Evolutionary conservation across 1,284 basidiomycete species (phyloP).

Genomic region (Pulveroboletus sp.): DNA sequence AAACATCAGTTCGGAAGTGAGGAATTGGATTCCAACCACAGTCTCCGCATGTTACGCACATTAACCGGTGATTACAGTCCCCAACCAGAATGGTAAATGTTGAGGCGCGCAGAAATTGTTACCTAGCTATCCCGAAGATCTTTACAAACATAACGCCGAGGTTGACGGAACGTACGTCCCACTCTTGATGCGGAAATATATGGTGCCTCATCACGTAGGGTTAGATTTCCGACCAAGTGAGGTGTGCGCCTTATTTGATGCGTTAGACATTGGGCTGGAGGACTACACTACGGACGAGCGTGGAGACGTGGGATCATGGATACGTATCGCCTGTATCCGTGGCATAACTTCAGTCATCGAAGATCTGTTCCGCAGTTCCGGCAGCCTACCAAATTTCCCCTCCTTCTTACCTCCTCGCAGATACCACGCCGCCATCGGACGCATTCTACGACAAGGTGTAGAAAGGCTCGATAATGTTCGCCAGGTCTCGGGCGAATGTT

Average conservation of each 20-base stretch:
- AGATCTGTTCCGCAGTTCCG: slow-evolving; percentile 48
- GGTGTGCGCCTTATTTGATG: slow-evolving; percentile 49
- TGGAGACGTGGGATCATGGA: slow-evolving; percentile 98
- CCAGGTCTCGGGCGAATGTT: slow-evolving; percentile 69
- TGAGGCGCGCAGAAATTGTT: slow-evolving; percentile 73
- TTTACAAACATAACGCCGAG: slow-evolving; percentile 48
- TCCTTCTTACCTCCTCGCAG: slow-evolving; percentile 60
- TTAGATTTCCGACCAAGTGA: slow-evolving; percentile 51
- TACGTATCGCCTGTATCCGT: slow-evolving; percentile 75
- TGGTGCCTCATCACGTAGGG: slow-evolving; percentile 9
- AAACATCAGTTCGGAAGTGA: slow-evolving; percentile 57
- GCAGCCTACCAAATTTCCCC: slow-evolving; percentile 44
- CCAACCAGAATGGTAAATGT: slow-evolving; percentile 49
- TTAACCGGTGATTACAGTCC: slow-evolving; percentile 41
- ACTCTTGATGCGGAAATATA: slow-evolving; percentile 14
- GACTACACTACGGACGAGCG: slow-evolving; percentile 95
- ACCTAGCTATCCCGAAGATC: slow-evolving; percentile 62
- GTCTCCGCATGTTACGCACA: slow-evolving; percentile 22
- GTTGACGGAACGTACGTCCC: slow-evolving; percentile 49
- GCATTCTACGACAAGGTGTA: slow-evolving; percentile 84
- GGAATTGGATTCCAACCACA: slow-evolving; percentile 26
- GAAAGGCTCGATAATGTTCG: slow-evolving; percentile 92
- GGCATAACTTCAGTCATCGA: slow-evolving; percentile 55
- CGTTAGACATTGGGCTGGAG: slow-evolving; percentile 65
- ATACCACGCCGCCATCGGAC: slow-evolving; percentile 61